Percentiles rank a stretch among this genome's conserved stretches.
Conservation (phyloP, 306 rosid species). For the Fragaria nilgerrensis region DNA sequence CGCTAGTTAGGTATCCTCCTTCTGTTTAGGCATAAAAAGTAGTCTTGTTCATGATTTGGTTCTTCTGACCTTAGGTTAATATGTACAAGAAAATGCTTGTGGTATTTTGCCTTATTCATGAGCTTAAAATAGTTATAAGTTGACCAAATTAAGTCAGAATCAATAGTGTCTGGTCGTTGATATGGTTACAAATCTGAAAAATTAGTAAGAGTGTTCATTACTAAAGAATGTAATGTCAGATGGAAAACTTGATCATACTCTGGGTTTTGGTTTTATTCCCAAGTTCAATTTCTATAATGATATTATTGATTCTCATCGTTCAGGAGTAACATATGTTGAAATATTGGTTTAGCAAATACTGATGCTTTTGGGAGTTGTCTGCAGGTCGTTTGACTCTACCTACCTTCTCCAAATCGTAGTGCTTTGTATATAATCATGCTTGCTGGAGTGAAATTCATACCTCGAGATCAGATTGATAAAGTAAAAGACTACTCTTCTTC, state of each 20-base stretch:
- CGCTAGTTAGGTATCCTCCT: background rate
- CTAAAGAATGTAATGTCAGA: background rate
- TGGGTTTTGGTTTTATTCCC: background rate
- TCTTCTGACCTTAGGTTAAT: background rate
- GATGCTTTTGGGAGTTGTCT: constrained; percentile 2
- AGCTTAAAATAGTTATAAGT: background rate
- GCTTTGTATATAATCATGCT: constrained; percentile 26
- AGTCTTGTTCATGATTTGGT: background rate
- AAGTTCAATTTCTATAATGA: background rate
- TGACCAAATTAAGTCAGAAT: background rate
- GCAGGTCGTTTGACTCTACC: constrained; percentile 1
- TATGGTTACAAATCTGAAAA: background rate
- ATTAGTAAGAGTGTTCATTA: background rate
- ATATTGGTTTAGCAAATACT: background rate
- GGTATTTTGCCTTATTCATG: background rate
- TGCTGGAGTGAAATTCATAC: constrained; percentile 46
- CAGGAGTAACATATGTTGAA: background rate
- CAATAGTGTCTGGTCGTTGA: background rate
- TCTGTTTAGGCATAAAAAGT: background rate
- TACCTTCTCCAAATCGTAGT: background rate
- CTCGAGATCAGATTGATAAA: constrained; percentile 36
- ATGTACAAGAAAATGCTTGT: background rate
- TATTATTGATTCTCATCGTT: background rate
- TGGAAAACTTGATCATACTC: background rate
- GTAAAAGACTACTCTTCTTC: constrained; percentile 18